Evolutionary conservation across 352 stramenopile species (phyloP), one percentile per base, ranked within the genome.

Genomic region (Nothophytophthora sp.): DNA sequence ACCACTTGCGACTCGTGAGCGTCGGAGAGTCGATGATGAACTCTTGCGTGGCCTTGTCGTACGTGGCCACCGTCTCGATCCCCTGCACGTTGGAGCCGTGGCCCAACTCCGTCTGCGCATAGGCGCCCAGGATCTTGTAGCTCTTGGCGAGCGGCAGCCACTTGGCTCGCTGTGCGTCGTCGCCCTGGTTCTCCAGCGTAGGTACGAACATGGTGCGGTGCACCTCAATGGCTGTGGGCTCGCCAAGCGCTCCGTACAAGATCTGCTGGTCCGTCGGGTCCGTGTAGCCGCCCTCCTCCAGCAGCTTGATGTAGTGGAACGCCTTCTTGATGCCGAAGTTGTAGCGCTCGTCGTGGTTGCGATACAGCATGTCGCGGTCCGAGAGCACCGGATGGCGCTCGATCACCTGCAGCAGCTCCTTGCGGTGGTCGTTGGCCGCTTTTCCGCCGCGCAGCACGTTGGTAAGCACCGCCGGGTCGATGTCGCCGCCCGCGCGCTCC

Each of bases 1-100:
- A 99, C 76, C 96, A 98, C 63, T 99, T 99, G 50, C 74, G 70
- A 12, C 70, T 77, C 41, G 92, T 97, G 28, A 98, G 55, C 15
- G 91, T 97, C 0, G 95, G 95, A 13, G 88, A 95, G 67, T 98
- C 53, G 45, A 98, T 85, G n/a, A 97, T 67, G 52, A 91, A 98
- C 63, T 96, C 87, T 35, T 97, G 76, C 3, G 63, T 73, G 15
- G 77, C 56, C 33, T 77, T 75, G 33, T 97, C 55, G 68, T 96
- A 98, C 0, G 71, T 89, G 1, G 94, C 95, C 0, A 84, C 97
- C 0, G 94, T 99, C n/a, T n/a, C n/a, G n/a, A n/a, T n/a, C n/a
- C n/a, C n/a, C n/a, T n/a, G n/a, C n/a, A n/a, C n/a, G n/a, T 98
- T 98, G 23, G 70, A 93, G 25, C 92, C 92, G 66, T 98, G 95